Evolutionary conservation across 2,329 filamentous ascomycete genomes (phyloP).

Genomic region (Hypoxylon sp.): DNA sequence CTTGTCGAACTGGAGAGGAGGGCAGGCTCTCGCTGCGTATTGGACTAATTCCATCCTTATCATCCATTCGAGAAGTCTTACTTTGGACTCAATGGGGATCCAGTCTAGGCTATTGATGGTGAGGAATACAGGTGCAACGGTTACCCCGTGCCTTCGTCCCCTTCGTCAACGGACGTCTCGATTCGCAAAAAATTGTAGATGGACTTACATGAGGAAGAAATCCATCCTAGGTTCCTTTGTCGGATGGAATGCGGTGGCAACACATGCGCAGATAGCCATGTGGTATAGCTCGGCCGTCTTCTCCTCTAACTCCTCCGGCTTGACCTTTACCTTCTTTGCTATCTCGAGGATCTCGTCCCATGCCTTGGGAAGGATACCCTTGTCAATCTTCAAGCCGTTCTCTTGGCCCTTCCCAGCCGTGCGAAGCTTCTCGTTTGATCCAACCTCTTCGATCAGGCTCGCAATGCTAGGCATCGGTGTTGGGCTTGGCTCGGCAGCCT

Average conservation of each 20-base stretch:
- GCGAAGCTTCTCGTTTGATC: conserved; percentile 63
- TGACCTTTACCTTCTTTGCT: conserved; percentile 66
- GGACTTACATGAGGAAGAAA: conserved; percentile 72
- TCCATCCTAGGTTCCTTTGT: conserved; percentile 77
- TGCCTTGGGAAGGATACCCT: conserved; percentile 73
- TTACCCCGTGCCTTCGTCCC: conserved; percentile 86
- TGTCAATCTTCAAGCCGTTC: conserved; percentile 69
- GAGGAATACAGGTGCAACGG: conserved; percentile 75
- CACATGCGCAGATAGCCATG: conserved; percentile 59
- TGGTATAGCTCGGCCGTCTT: conserved; percentile 73
- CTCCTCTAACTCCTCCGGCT: conserved; percentile 64
- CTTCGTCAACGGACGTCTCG: too few relatives aligned
- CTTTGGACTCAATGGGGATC: conserved; percentile 68
- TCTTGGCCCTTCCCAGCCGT: conserved; percentile 61
- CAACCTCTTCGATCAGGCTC: conserved; percentile 69
- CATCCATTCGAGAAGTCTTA: conserved; percentile 82
- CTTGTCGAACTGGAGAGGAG: conserved; percentile 66
- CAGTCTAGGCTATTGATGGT: conserved; percentile 68
- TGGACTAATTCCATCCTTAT: conserved; percentile 76
- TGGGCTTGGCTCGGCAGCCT: conserved; percentile 49
- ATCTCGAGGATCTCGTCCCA: conserved; percentile 69
- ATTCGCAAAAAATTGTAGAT: too few relatives aligned
- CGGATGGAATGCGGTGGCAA: conserved; percentile 67
- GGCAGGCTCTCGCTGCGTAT: conserved; percentile 74
- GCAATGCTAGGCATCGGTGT: conserved; percentile 56